phyloP scores from a whole-genome alignment of 163 green algal species.

The Coccomyxa subellipsoidea region DNA sequence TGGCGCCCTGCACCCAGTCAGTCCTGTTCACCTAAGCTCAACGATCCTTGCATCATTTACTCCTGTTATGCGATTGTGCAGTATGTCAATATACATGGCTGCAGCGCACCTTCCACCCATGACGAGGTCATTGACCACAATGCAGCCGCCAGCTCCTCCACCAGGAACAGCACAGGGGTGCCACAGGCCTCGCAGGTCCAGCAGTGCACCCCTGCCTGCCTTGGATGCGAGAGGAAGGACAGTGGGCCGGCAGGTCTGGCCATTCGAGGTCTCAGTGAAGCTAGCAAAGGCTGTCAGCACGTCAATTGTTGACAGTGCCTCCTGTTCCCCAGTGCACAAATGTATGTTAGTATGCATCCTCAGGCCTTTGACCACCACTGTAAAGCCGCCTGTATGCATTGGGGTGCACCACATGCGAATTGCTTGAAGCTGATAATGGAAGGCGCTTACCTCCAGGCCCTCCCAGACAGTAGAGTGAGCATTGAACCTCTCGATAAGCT shows the following conservation, averaged over 20 bases:
- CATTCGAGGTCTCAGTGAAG: constrained; percentile 18
- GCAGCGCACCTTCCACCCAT: constrained; percentile 67
- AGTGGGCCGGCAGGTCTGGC: constrained; percentile 73
- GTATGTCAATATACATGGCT: too few relatives aligned
- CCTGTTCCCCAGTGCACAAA: too few relatives aligned
- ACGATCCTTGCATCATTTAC: too few relatives aligned
- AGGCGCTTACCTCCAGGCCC: constrained; percentile 16
- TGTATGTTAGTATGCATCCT: too few relatives aligned
- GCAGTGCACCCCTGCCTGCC: constrained; percentile 10
- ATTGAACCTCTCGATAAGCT: constrained; percentile 19
- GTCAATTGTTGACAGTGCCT: constrained; percentile 21
- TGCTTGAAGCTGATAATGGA: background rate
- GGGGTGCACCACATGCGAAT: too few relatives aligned
- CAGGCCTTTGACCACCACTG: too few relatives aligned
- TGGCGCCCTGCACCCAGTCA: background rate
- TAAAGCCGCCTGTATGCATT: too few relatives aligned
- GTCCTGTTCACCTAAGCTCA: too few relatives aligned
- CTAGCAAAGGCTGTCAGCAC: constrained; percentile 43
- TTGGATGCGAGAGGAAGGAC: constrained; percentile 32
- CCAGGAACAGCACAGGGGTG: constrained; percentile 27
- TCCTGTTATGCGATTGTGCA: too few relatives aligned
- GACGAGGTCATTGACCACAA: constrained; percentile 93
- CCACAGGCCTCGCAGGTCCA: constrained; percentile 25
- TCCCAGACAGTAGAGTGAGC: constrained; percentile 13
- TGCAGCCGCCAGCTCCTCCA: constrained; percentile 32